A percentile compares a stretch with the other conserved stretches of the same genome.
These are phyloP conservation scores for Leonotis leonurus DNA, from an alignment of 257 asterid species.

Conservation along the genomic window DNA sequence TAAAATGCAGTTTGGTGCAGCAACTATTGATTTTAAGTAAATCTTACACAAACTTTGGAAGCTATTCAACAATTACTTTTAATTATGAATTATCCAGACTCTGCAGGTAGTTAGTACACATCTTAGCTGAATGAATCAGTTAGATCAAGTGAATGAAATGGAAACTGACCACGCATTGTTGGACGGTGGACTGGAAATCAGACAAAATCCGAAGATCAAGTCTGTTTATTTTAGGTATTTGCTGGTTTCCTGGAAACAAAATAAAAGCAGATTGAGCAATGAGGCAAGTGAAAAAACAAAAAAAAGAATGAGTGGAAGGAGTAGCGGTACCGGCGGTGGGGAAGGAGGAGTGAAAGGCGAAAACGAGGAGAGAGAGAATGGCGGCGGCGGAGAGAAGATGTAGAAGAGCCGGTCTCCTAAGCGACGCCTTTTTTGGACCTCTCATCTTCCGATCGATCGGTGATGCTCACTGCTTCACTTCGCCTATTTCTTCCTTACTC, in stretches of 20 bases:
- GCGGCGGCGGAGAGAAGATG: slow-evolving; percentile 67
- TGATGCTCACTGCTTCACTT: not conserved
- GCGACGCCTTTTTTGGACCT: slow-evolving; percentile 25
- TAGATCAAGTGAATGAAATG: slow-evolving; percentile 12
- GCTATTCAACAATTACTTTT: not conserved
- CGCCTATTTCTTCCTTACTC: not conserved
- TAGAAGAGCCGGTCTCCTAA: slow-evolving; percentile 41
- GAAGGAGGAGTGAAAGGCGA: slow-evolving; percentile 54
- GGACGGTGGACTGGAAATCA: slow-evolving; percentile 63
- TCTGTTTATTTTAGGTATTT: slow-evolving; percentile 9
- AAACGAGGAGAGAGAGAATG: slow-evolving; percentile 53
- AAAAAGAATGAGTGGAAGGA: not conserved
- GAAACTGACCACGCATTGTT: slow-evolving; percentile 85
- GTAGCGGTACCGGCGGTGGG: slow-evolving; percentile 35
- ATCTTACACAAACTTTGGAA: not conserved
- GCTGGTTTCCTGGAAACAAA: slow-evolving; percentile 35
- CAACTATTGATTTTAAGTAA: not conserved
- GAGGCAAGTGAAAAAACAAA: not conserved
- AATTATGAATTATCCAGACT: no score
- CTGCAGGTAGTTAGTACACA: not conserved
- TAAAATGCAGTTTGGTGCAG: not conserved
- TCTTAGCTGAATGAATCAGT: not conserved
- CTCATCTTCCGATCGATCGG: slow-evolving; percentile 31
- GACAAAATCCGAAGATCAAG: slow-evolving; percentile 46
- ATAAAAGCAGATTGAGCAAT: not conserved